Evolutionary conservation across 352 stramenopile genomes (phyloP).

Genomic region (Phytophthora multivora): DNA sequence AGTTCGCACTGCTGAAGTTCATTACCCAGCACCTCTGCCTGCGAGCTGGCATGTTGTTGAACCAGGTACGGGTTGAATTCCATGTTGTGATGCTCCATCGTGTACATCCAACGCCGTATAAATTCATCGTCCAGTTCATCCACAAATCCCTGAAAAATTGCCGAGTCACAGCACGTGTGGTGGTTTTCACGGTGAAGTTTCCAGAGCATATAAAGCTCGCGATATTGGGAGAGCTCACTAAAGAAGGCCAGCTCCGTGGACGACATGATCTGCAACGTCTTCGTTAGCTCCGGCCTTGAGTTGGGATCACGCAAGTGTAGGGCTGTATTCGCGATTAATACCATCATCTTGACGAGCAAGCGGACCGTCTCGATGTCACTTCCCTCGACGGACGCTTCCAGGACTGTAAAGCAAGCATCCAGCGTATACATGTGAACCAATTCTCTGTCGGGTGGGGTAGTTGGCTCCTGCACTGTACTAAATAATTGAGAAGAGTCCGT

Average conservation of each 20-base stretch:
- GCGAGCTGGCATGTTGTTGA: conserved; percentile 51
- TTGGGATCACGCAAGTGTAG: conserved; percentile 40
- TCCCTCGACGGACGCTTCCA: conserved; percentile 33
- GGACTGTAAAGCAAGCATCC: conserved; percentile 54
- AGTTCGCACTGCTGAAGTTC: conserved; percentile 58
- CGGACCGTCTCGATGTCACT: conserved; percentile 33
- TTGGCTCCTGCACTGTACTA: conserved; percentile 6
- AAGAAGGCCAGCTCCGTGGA: conserved; percentile 79
- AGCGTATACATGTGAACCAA: conserved; percentile 52
- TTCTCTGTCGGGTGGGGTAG: conserved; percentile 31
- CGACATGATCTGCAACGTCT: conserved; percentile 80
- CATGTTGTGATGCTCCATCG: conserved; percentile 41
- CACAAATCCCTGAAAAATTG: conserved; percentile 26
- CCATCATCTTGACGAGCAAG: conserved; percentile 57
- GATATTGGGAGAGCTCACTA: conserved; percentile 50
- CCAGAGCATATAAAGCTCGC: conserved; percentile 70
- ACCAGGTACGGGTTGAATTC: conserved; percentile 81
- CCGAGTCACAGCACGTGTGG: conserved; percentile 42
- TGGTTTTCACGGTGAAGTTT: conserved; percentile 60
- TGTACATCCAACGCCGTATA: conserved; percentile 46
- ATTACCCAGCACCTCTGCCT: conserved; percentile 54
- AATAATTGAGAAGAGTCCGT: conserved; percentile 42
- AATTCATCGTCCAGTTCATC: conserved; percentile 46
- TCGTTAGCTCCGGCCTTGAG: conserved; percentile 43
- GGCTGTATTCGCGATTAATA: conserved; percentile 49